Conservation (phyloP, 75 land plant species). For the Pseudotsuga menziesii region DNA sequence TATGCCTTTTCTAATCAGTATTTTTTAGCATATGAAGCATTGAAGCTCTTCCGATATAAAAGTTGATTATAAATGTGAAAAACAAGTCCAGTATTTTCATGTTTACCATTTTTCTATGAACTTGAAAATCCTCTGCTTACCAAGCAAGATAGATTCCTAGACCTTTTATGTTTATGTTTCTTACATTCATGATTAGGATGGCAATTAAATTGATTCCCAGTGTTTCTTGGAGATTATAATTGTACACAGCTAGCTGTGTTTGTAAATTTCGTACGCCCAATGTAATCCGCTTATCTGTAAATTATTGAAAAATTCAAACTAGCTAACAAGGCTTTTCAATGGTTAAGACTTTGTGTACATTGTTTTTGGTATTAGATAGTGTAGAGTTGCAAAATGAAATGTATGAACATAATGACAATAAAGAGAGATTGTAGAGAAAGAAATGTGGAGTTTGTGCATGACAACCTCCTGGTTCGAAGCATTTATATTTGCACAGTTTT, state of each 20-base stretch:
- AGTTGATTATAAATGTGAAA: not conserved
- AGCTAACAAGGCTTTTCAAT: not conserved
- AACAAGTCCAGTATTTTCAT: not conserved
- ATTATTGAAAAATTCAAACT: not conserved
- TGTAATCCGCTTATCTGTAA: not conserved
- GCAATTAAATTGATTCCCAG: too few species aligned
- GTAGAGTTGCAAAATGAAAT: too few species aligned
- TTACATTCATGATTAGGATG: too few species aligned
- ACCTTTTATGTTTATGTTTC: not conserved
- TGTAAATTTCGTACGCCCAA: not conserved
- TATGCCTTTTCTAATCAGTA: not conserved
- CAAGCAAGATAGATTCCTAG: not conserved
- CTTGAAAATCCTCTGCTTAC: not conserved
- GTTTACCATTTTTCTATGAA: not conserved
- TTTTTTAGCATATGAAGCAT: not conserved
- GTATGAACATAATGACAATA: not conserved
- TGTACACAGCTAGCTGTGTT: too few species aligned
- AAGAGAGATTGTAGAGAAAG: not conserved
- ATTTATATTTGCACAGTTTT: not conserved
- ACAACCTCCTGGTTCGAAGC: not conserved
- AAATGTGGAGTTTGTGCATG: not conserved
- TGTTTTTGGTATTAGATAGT: not conserved
- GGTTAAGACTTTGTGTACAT: not conserved
- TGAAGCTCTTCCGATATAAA: not conserved
- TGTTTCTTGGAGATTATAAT: too few species aligned